A percentile compares a stretch with the other conserved stretches of the same genome.
phyloP scores from a whole-genome alignment of 2,329 filamentous ascomycete genomes.

The Epichloe elymi region DNA sequence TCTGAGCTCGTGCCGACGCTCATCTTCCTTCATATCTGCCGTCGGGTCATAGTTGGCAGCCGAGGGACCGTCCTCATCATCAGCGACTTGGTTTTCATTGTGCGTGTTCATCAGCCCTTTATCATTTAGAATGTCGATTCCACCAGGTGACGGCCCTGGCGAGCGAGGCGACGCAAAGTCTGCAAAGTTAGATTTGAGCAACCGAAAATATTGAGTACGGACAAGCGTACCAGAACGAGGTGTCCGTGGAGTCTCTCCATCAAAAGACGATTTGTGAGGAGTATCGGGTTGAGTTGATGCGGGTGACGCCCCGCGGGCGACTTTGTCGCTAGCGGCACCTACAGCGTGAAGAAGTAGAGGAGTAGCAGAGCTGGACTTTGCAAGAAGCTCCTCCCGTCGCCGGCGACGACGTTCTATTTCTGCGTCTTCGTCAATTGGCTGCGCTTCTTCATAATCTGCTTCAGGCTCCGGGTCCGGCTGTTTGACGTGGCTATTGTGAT shows the following conservation, averaged over 20 bases:
- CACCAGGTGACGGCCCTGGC: slow-evolving; percentile 37
- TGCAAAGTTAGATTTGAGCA: slow-evolving; percentile 14
- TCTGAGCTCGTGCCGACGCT: slow-evolving; percentile 53
- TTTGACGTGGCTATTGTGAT: slow-evolving; percentile 5
- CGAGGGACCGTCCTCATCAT: slow-evolving; percentile 61
- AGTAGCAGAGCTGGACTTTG: slow-evolving; percentile 64
- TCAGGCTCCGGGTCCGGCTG: slow-evolving; percentile 19
- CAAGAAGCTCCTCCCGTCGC: slow-evolving; percentile 70
- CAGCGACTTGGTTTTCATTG: slow-evolving; percentile 22
- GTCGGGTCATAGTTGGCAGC: slow-evolving; percentile 88
- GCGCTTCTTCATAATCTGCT: slow-evolving; percentile 38
- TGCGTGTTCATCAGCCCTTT: slow-evolving; percentile 52
- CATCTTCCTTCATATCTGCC: slow-evolving; percentile 76
- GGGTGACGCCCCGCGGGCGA: slow-evolving; percentile 39
- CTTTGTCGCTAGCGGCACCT: slow-evolving; percentile 46
- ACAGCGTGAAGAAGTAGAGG: slow-evolving; percentile 66
- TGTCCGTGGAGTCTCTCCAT: slow-evolving; percentile 28
- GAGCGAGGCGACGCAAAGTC: slow-evolving; percentile 28
- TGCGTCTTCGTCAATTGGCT: slow-evolving; percentile 65
- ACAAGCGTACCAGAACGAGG: slow-evolving; percentile 35
- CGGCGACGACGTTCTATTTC: slow-evolving; percentile 76
- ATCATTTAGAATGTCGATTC: slow-evolving; percentile 52
- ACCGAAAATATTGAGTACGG: neutral
- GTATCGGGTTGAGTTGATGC: slow-evolving; percentile 34
- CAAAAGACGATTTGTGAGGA: slow-evolving; percentile 18